Percentiles rank a stretch among this genome's conserved stretches.
Conservation (phyloP, 306 rosid genomes). For the Cyclanthera cordifolia region DNA sequence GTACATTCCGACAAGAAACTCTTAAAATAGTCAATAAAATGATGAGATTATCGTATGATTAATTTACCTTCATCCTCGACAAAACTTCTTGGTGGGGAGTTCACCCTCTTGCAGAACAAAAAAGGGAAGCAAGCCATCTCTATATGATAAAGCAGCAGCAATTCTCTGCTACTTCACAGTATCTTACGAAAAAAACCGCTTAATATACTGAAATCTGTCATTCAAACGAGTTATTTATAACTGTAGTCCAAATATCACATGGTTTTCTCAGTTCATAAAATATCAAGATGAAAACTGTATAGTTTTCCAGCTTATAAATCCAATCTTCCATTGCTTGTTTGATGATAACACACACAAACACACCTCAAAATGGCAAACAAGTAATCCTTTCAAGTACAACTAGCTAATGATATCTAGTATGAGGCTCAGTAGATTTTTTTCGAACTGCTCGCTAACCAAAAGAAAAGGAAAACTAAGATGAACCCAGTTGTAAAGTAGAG, state of each 20-base stretch:
- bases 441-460: background rate
- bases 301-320: too few relatives aligned
- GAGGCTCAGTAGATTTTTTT: background rate
- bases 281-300: too few relatives aligned
- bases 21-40: background rate
- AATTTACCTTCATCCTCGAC: slow-evolving; percentile 45
- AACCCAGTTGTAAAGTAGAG: slow-evolving; percentile 4
- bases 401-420: background rate
- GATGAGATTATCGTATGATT: background rate
- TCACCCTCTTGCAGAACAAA: slow-evolving; percentile 30
- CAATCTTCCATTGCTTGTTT: background rate
- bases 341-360: too few relatives aligned
- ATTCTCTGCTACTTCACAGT: slow-evolving; percentile 18
- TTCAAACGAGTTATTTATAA: background rate
- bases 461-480: background rate
- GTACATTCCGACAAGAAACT: background rate
- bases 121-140: slow-evolving; percentile 59
- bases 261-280: too few relatives aligned
- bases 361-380: too few relatives aligned
- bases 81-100: slow-evolving; percentile 20
- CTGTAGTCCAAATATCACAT: background rate
- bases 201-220: background rate
- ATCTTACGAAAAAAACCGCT: background rate
- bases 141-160: slow-evolving; percentile 15
- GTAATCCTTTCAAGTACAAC: too few relatives aligned